A percentile compares a stretch with the other conserved stretches of the same genome.
These are phyloP conservation scores for Tephrocybe rancida DNA, from an alignment of 768 basidiomycete genomes.

Conservation along the genomic window DNA sequence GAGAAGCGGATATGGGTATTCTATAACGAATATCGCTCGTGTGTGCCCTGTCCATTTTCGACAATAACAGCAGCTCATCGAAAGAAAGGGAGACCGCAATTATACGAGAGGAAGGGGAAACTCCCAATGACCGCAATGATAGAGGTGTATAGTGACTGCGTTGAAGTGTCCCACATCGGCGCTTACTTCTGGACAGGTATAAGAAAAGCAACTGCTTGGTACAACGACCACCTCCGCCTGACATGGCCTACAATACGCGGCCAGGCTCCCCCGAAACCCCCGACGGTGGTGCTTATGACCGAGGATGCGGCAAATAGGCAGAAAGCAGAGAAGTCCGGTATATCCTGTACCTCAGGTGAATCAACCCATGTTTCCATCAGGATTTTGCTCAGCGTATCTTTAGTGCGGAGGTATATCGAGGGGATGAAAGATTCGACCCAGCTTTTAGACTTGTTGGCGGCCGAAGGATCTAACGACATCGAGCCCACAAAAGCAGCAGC, in stretches of 20 bases:
- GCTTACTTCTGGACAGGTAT: conserved; percentile 61
- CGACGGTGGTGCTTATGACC: conserved; percentile 79
- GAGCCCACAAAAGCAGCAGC: conserved; percentile 61
- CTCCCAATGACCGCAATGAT: conserved; percentile 94
- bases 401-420: conserved; percentile 83
- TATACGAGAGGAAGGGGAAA: conserved; percentile 74
- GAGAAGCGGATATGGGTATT: conserved; percentile 86
- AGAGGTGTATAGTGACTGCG: conserved; percentile 56
- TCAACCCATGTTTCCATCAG: background rate
- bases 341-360: conserved; percentile 65
- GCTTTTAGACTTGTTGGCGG: conserved; percentile 83
- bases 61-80: background rate
- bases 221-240: conserved; percentile 68
- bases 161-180: background rate
- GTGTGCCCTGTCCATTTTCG: conserved; percentile 28
- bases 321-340: conserved; percentile 69
- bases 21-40: conserved; percentile 88
- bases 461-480: conserved; percentile 60
- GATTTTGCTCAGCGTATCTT: background rate
- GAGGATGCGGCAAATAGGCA: conserved; percentile 86
- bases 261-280: conserved; percentile 42
- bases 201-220: conserved; percentile 86
- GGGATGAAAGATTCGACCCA: conserved; percentile 63
- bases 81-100: conserved; percentile 78
- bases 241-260: conserved; percentile 55